Evolutionary conservation across 148 eudicot genomes (phyloP).

Genomic region (Spergularia marina): DNA sequence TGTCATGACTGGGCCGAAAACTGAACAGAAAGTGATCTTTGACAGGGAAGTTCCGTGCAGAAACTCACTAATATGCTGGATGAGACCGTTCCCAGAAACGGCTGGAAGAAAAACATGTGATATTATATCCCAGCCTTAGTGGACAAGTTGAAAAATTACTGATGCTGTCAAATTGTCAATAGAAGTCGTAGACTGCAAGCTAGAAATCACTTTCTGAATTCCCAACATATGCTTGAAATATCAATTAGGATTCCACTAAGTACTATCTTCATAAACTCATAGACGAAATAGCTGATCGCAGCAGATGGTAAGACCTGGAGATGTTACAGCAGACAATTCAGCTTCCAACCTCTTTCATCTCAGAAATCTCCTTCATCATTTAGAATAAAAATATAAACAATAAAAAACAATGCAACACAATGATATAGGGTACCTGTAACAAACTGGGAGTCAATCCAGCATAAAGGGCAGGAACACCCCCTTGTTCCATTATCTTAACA

Average conservation of each 20-base stretch:
- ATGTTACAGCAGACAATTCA: slow-evolving; percentile 23
- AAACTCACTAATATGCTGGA: background rate
- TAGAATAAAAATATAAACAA: background rate
- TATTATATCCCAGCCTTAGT: background rate
- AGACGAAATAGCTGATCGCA: slow-evolving; percentile 96
- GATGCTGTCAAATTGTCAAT: background rate
- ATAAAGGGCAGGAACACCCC: slow-evolving; percentile 93
- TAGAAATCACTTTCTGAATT: background rate
- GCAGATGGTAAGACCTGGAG: slow-evolving; percentile 95
- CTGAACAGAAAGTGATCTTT: background rate
- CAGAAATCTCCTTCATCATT: background rate
- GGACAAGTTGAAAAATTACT: background rate
- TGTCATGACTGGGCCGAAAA: background rate
- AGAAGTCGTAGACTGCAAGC: background rate
- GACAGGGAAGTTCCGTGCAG: background rate
- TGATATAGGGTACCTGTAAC: slow-evolving; percentile 57
- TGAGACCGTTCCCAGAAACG: background rate
- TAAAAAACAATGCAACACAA: background rate
- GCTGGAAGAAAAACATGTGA: background rate
- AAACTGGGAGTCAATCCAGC: slow-evolving; percentile 90
- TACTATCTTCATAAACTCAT: slow-evolving; percentile 90
- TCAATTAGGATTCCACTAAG: slow-evolving; percentile 65
- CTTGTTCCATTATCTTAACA: slow-evolving; percentile 74
- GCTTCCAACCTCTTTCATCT: background rate
- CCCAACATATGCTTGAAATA: background rate